Base-by-base conservation (phyloP, 495 filamentous ascomycete species). In the Aspergillus carlsbadensis region DNA sequence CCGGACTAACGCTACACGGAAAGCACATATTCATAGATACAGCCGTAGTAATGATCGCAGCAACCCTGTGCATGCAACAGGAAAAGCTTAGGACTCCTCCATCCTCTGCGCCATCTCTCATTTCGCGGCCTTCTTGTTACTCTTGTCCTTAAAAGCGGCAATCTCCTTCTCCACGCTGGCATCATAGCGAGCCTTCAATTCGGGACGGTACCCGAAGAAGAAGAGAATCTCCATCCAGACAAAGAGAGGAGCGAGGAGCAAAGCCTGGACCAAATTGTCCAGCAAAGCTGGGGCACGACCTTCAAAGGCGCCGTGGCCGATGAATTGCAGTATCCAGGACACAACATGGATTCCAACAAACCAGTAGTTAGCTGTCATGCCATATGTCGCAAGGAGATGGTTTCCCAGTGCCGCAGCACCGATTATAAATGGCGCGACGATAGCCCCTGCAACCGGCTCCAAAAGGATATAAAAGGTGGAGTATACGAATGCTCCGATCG, bases 191-290 rank as follows among this genome's bases (percentile, higher is more conserved):
- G 81, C 78, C 73, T 90, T 89, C 65, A 98, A 73, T 67, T 93
- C 92, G 0, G 88, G 88, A 21, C 94, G 82, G 71, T 98, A 98
- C 6, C 94, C 94, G 51, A 93, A 84, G 64, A 79, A 85, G 75
- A 98, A 98, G 20, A 98, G 75, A 15, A 96, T 74, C 77, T 98
- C 93, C 67, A 98, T 87, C 89, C 93, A 98, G 29, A 98, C 92
- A 65, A 98, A 98, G 60, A 98, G 84, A n/a, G 94, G 94, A 0
- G 94, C 94, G n/a, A 98, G 80, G 56, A 98, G 87, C 51, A 96
- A 65, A 21, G 94, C 92, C 70, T 97, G 93, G 21, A 92, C 79
- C 33, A 97, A 70, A 65, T 96, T 98, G 71, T 97, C 93, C 59
- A 97, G 71, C 56, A 96, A 65, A 11, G 93, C 93, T 10, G 94